Percentiles rank a stretch among this genome's conserved stretches.
Evolutionary conservation across 2,329 filamentous ascomycete species (phyloP).

Genomic region (Cercospora beticola): DNA sequence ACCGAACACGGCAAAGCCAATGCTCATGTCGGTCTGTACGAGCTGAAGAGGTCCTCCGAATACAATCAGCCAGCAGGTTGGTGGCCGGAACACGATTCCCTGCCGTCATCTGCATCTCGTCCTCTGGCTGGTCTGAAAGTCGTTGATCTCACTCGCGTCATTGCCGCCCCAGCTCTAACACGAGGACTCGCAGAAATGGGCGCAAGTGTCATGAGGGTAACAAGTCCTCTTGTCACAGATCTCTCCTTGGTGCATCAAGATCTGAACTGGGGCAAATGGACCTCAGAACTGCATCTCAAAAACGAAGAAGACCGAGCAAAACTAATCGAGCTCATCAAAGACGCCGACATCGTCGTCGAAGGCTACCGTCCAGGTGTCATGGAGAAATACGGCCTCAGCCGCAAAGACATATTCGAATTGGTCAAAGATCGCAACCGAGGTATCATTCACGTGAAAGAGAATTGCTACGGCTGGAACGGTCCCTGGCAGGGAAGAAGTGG

Average conservation of each 20-base stretch:
- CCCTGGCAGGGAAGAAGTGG: slow-evolving; percentile 49
- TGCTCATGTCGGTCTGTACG: slow-evolving; percentile 26
- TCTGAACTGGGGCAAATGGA: slow-evolving; percentile 55
- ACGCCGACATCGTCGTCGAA: slow-evolving; percentile 54
- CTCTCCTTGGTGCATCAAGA: slow-evolving; percentile 45
- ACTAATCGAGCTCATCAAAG: slow-evolving; percentile 44
- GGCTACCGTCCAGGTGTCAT: slow-evolving; percentile 52
- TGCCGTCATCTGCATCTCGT: slow-evolving; percentile 34
- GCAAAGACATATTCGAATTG: slow-evolving; percentile 44
- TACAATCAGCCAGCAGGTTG: slow-evolving; percentile 28
- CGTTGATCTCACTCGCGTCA: slow-evolving; percentile 72
- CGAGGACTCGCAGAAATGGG: slow-evolving; percentile 73
- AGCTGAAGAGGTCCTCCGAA: slow-evolving; percentile 15
- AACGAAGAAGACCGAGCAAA: slow-evolving; percentile 41
- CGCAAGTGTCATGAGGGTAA: slow-evolving; percentile 71
- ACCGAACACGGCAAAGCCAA: slow-evolving; percentile 38
- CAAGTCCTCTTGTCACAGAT: slow-evolving; percentile 66
- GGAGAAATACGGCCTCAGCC: slow-evolving; percentile 49
- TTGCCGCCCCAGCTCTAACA: slow-evolving; percentile 71
- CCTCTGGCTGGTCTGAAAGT: slow-evolving; percentile 64
- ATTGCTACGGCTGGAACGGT: slow-evolving; percentile 56
- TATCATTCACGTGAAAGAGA: slow-evolving; percentile 52
- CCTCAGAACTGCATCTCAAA: slow-evolving; percentile 46
- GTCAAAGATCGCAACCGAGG: slow-evolving; percentile 44
- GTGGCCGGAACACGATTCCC: slow-evolving; percentile 31